Evolutionary conservation across 768 basidiomycete genomes (phyloP).

Genomic region (Coprinopsis sp.): DNA sequence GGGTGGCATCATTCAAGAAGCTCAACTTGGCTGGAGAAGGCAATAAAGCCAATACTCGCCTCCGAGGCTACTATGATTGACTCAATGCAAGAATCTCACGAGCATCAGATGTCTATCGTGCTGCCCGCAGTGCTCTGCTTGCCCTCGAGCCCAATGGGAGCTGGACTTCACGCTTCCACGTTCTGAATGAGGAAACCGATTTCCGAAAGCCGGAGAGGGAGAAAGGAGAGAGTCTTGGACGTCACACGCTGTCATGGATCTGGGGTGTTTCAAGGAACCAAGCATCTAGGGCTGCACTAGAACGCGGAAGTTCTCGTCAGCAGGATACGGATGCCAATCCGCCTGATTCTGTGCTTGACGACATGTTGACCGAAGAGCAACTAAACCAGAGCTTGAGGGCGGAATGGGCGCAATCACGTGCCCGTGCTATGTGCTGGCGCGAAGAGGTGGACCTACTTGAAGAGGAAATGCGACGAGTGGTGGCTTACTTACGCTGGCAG

Average conservation of each 20-base stretch:
- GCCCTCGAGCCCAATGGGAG: background rate
- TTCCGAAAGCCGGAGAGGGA: background rate
- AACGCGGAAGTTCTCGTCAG: no score
- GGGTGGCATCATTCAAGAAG: conserved; percentile 5
- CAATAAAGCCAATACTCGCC: background rate
- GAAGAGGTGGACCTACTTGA: background rate
- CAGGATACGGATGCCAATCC: no score
- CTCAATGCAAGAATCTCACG: background rate
- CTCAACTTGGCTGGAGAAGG: background rate
- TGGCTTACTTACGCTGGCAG: background rate
- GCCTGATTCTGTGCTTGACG: no score
- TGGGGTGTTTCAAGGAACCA: no score
- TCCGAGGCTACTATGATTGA: background rate
- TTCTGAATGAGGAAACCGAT: background rate
- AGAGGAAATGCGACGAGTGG: background rate
- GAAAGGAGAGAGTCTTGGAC: background rate
- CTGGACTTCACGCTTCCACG: background rate
- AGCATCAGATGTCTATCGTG: background rate
- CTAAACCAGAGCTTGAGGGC: no score
- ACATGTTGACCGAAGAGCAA: no score
- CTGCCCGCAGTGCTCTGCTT: background rate
- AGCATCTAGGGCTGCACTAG: no score
- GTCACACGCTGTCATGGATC: conserved; percentile 11
- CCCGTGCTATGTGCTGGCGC: background rate
- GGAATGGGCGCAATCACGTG: no score